These are phyloP conservation scores for Nakazawaea ishiwadae DNA, from an alignment of 805 yeast genomes.

Conservation along the genomic window DNA sequence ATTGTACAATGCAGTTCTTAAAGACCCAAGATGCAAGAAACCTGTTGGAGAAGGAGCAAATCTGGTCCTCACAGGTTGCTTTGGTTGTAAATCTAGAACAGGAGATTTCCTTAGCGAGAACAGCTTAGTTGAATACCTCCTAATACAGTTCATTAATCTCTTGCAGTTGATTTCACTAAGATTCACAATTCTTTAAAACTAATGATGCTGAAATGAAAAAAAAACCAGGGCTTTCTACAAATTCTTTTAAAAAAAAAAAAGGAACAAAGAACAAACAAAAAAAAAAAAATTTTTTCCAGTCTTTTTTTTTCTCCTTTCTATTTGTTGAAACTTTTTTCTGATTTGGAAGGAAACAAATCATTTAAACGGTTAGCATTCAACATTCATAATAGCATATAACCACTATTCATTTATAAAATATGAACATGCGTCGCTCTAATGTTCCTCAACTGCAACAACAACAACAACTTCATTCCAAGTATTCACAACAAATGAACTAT, in stretches of 20 bases:
- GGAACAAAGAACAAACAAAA: too few species aligned
- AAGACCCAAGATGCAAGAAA: conserved; percentile 84
- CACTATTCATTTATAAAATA: background rate
- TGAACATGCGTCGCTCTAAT: conserved; percentile 1
- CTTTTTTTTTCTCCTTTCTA: too few species aligned
- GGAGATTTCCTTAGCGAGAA: conserved; percentile 5
- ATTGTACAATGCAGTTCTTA: conserved; percentile 90
- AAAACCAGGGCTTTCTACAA: too few species aligned
- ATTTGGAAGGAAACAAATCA: too few species aligned
- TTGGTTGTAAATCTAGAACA: conserved; percentile 28
- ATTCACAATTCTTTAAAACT: too few species aligned
- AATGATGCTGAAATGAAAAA: too few species aligned
- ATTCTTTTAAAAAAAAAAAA: too few species aligned
- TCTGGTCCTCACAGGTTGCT: conserved; percentile 69
- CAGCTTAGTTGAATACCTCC: conserved; percentile 4
- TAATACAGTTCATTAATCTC: background rate
- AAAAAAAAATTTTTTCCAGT: too few species aligned
- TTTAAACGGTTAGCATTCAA: background rate
- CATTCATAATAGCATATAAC: too few species aligned
- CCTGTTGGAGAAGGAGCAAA: conserved; percentile 99
- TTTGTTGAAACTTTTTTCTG: too few species aligned
- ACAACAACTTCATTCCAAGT: background rate
- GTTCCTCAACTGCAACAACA: conserved; percentile 1
- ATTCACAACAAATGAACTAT: background rate
- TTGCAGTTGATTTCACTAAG: too few species aligned